phyloP scores from a whole-genome alignment of 2,329 filamentous ascomycete genomes.

The Exophiala bonariae region DNA sequence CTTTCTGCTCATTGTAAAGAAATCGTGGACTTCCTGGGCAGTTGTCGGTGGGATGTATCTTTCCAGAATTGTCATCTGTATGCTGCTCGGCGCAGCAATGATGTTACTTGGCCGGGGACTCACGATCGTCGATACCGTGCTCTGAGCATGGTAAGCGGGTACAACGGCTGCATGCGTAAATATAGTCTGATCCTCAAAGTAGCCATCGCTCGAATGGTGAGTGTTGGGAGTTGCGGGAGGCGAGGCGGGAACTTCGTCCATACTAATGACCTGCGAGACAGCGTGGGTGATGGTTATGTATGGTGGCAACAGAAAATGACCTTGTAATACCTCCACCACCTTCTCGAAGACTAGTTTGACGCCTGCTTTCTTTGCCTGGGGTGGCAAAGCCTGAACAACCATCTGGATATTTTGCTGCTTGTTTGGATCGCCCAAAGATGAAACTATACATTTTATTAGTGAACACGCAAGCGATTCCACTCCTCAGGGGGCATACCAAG shows the following conservation, averaged over 20 bases:
- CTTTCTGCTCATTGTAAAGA: constrained; percentile 55
- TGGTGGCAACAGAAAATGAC: constrained; percentile 47
- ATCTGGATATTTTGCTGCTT: constrained; percentile 50
- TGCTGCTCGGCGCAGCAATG: constrained; percentile 60
- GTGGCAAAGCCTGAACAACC: constrained; percentile 60
- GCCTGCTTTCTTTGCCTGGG: constrained; percentile 44
- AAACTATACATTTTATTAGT: constrained; percentile 15
- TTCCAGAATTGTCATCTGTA: constrained; percentile 63
- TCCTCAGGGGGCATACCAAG: constrained; percentile 13
- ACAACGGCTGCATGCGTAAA: constrained; percentile 64
- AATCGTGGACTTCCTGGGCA: constrained; percentile 57
- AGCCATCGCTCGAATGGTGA: constrained; percentile 54
- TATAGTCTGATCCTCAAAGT: constrained; percentile 56
- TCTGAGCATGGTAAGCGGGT: constrained; percentile 57
- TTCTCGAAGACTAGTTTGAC: constrained; percentile 49
- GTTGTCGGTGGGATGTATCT: constrained; percentile 66
- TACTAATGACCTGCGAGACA: constrained; percentile 58
- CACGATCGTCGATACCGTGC: constrained; percentile 43
- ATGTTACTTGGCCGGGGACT: constrained; percentile 53
- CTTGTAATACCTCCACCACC: constrained; percentile 57
- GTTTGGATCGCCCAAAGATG: constrained; percentile 6
- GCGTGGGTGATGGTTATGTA: constrained; percentile 68
- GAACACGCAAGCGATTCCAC: background rate
- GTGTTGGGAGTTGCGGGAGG: constrained; percentile 59
- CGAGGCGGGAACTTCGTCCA: constrained; percentile 63